A percentile compares a stretch with the other conserved stretches of the same genome.
Evolutionary conservation across 2,329 filamentous ascomycete species (phyloP).

Genomic region (Hymenotorrendiella dingleyae): DNA sequence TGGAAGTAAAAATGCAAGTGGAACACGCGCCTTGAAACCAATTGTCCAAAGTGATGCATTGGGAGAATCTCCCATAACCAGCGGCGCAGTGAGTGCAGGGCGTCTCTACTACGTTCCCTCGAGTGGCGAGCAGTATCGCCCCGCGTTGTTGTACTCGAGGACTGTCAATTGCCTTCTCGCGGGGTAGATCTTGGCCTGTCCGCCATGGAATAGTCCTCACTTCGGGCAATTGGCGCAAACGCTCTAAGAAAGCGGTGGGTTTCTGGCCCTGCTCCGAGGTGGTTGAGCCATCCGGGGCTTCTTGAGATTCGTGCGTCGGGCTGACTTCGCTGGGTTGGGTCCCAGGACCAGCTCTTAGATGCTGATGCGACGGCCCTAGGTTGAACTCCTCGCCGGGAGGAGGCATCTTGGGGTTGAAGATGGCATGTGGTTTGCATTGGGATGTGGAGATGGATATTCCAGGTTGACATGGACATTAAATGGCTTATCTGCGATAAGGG

Average conservation of each 20-base stretch:
- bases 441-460: too few relatives aligned
- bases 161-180: constrained; percentile 21
- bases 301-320: too few relatives aligned
- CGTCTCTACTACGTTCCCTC: constrained; percentile 13
- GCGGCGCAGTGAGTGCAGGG: constrained; percentile 21
- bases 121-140: constrained; percentile 19
- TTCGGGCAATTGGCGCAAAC: constrained; percentile 15
- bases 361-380: too few relatives aligned
- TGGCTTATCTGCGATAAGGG: too few relatives aligned
- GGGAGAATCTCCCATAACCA: constrained; percentile 21
- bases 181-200: constrained; percentile 19
- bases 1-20: constrained; percentile 24
- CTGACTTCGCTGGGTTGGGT: too few relatives aligned
- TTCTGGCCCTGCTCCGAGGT: constrained; percentile 2
- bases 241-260: constrained; percentile 16
- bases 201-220: constrained; percentile 25
- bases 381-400: too few relatives aligned
- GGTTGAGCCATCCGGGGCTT: not conserved
- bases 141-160: constrained; percentile 21
- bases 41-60: constrained; percentile 20
- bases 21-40: constrained; percentile 27
- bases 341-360: constrained; percentile 3
- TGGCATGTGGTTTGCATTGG: too few relatives aligned
- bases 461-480: too few relatives aligned
- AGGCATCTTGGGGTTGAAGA: too few relatives aligned